phyloP scores from a whole-genome alignment of 495 filamentous ascomycete genomes.

The Daldinia caldariorum region DNA sequence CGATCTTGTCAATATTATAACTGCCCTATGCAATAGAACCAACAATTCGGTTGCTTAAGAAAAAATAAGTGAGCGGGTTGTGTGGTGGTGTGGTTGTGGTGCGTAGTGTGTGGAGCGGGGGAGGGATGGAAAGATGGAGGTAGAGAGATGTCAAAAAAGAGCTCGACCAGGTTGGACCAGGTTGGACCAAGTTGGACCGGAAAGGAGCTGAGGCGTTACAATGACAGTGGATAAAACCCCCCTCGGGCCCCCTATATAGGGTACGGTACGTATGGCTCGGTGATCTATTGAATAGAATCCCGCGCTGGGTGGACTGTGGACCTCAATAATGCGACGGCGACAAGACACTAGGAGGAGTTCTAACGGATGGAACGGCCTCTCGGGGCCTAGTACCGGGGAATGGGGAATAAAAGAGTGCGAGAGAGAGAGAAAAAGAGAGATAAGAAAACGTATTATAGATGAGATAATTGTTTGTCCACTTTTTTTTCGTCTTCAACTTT shows the following conservation, averaged over 20 bases:
- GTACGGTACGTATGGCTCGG: conserved; percentile 34
- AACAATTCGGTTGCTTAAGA: conserved; percentile 18
- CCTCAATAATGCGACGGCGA: conserved; percentile 39
- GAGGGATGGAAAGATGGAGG: background rate
- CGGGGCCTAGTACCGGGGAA: background rate
- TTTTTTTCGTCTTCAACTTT: conserved; percentile 5
- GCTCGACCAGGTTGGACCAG: conserved; percentile 26
- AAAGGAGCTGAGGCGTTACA: conserved; percentile 33
- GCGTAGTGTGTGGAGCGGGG: background rate
- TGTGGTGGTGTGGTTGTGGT: background rate
- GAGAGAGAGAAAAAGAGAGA: background rate
- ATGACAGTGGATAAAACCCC: conserved; percentile 40
- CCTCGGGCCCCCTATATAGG: conserved; percentile 25
- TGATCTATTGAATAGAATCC: conserved; percentile 30
- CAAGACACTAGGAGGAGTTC: conserved; percentile 33
- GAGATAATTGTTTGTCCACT: background rate
- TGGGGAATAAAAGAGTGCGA: background rate
- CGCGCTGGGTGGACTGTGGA: conserved; percentile 26
- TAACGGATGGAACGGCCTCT: conserved; percentile 13
- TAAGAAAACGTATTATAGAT: conserved; percentile 7
- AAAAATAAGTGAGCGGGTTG: conserved; percentile 15
- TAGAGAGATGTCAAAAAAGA: conserved; percentile 34
- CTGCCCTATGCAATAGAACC: background rate
- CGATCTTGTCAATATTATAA: conserved; percentile 10
- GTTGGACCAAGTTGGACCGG: background rate